These are phyloP conservation scores for Rhizopus sp. DNA, from an alignment of 371 early-diverging fungal genomes.

Conservation along the genomic window DNA sequence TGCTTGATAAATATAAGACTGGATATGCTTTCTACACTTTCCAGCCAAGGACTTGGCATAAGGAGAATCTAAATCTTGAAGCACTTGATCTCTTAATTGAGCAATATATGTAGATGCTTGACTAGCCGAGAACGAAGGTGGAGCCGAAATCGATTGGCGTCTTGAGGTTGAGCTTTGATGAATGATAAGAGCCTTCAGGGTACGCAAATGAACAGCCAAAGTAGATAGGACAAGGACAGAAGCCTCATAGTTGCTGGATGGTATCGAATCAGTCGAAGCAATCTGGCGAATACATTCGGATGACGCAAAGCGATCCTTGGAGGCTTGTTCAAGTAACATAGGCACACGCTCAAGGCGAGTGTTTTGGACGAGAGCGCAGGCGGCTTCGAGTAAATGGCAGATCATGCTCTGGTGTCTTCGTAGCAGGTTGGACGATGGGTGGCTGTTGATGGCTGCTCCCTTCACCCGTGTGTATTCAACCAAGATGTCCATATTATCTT, in stretches of 20 bases:
- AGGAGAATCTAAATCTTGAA: conserved; percentile 24
- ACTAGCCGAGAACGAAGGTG: conserved; percentile 10
- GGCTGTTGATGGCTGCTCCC: conserved; percentile 3
- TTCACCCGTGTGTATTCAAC: conserved; percentile 17
- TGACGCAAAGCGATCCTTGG: conserved; percentile 24
- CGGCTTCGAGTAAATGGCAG: conserved; percentile 24
- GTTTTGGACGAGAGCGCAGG: conserved; percentile 11
- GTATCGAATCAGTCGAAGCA: conserved; percentile 8
- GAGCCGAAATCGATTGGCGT: background rate
- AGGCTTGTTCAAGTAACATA: conserved; percentile 20
- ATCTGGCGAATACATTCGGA: conserved; percentile 31
- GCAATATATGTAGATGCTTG: conserved; percentile 22
- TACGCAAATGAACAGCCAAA: conserved; percentile 28
- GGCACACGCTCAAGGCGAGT: conserved; percentile 9
- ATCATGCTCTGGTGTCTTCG: conserved; percentile 27
- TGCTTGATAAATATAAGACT: conserved; percentile 27
- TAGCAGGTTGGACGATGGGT: conserved; percentile 28
- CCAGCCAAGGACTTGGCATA: conserved; percentile 12
- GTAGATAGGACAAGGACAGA: conserved; percentile 30
- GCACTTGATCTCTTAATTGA: conserved; percentile 24
- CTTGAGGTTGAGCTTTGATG: conserved; percentile 15
- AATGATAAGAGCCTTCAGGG: conserved; percentile 19
- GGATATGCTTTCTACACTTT: conserved; percentile 24
- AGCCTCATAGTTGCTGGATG: conserved; percentile 28
- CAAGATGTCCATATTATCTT: conserved; percentile 16